These are phyloP conservation scores for Phytophthora foliorum DNA, from an alignment of 352 stramenopile species.

Conservation along the genomic window DNA sequence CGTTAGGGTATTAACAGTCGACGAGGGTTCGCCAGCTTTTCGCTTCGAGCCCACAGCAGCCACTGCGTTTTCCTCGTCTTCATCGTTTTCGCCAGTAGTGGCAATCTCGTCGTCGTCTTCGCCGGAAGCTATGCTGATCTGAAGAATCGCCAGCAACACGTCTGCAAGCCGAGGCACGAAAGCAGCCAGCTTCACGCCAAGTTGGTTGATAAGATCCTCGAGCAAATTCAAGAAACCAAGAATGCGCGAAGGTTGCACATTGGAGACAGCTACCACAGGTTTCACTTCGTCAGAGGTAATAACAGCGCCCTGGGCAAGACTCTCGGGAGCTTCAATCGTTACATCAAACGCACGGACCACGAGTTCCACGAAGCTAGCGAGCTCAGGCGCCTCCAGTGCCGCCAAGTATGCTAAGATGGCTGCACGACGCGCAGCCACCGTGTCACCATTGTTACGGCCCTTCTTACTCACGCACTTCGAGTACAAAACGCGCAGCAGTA, in stretches of 20 bases:
- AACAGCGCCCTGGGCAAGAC: conserved; percentile 11
- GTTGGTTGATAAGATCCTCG: conserved; percentile 88
- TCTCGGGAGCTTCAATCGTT: conserved; percentile 37
- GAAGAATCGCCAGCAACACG: conserved; percentile 80
- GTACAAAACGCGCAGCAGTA: conserved; percentile 92
- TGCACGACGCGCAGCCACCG: conserved; percentile 85
- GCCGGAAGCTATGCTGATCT: conserved; percentile 50
- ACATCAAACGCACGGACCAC: conserved; percentile 91
- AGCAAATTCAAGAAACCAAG: conserved; percentile 93
- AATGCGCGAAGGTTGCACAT: conserved; percentile 79
- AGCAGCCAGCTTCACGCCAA: conserved; percentile 83
- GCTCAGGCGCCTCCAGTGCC: conserved; percentile 74
- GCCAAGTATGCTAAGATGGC: conserved; percentile 93
- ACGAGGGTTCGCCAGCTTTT: conserved; percentile 19
- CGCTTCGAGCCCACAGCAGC: conserved; percentile 34
- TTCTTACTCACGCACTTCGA: conserved; percentile 92
- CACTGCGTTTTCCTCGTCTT: conserved; percentile 16
- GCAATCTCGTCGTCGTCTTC: conserved; percentile 36
- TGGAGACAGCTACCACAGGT: conserved; percentile 48
- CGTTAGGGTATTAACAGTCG: conserved; percentile 14
- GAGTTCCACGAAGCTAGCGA: conserved; percentile 90
- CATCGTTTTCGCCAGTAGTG: conserved; percentile 34
- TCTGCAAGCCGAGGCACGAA: conserved; percentile 87
- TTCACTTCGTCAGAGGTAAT: conserved; percentile 23
- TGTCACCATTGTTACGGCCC: conserved; percentile 85